Conservation (phyloP, 305 asterid species). For the Solanum hybrid region DNA sequence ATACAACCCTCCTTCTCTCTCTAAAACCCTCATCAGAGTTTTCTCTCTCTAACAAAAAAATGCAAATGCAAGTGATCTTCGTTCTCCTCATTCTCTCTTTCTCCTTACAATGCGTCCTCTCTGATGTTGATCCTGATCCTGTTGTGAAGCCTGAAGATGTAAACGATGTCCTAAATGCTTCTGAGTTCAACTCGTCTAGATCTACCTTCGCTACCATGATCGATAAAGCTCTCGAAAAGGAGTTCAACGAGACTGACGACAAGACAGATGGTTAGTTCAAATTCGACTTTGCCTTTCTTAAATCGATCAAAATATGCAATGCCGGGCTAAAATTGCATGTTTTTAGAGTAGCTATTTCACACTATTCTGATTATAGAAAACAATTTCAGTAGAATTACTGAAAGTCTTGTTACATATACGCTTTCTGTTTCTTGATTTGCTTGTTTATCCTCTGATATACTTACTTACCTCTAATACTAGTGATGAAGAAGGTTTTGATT, state of each 20-base stretch:
- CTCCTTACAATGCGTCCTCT: slow-evolving; percentile 8
- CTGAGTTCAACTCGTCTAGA: slow-evolving; percentile 23
- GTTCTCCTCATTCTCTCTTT: slow-evolving; percentile 12
- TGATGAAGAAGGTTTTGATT: background rate
- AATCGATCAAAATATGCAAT: background rate
- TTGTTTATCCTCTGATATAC: background rate
- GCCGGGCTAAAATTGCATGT: background rate
- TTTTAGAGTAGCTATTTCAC: background rate
- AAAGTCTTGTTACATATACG: background rate
- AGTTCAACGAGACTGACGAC: slow-evolving; percentile 71
- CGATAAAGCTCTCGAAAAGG: slow-evolving; percentile 63
- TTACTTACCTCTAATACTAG: background rate
- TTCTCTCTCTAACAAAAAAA: slow-evolving; percentile 2
- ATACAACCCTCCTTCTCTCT: background rate
- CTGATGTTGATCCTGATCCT: slow-evolving; percentile 33
- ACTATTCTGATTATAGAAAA: background rate
- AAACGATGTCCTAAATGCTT: slow-evolving; percentile 14
- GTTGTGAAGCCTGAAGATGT: slow-evolving; percentile 14
- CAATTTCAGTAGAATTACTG: background rate
- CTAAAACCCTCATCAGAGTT: slow-evolving; percentile 1
- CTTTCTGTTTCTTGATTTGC: background rate
- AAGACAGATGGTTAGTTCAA: slow-evolving; percentile 43
- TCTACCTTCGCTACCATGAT: slow-evolving; percentile 44
- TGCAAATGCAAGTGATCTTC: slow-evolving; percentile 15
- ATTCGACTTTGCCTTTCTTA: background rate